Evolutionary conservation across 2,329 filamentous ascomycete genomes (phyloP).

Genomic region (Penicillium brevicompactum): DNA sequence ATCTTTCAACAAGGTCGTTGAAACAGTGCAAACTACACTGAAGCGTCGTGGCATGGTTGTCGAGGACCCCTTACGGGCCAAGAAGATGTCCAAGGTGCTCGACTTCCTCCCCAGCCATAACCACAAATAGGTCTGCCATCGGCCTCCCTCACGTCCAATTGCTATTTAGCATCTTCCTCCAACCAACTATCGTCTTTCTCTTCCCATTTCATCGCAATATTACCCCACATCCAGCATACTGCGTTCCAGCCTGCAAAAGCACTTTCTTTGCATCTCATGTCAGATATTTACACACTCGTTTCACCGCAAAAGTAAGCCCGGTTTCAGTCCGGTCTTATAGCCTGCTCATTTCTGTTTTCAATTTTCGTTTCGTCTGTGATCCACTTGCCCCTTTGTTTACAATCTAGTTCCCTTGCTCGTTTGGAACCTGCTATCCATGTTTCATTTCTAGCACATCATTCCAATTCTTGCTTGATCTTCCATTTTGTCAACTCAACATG

Average conservation of each 20-base stretch:
- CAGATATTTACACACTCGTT: conserved; percentile 8
- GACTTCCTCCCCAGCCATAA: conserved; percentile 27
- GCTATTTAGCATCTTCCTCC: background rate
- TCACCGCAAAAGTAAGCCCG: background rate
- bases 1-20: conserved; percentile 81
- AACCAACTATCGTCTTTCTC: background rate
- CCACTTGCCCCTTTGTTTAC: background rate
- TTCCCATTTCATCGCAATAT: background rate
- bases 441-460: background rate
- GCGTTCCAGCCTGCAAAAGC: conserved; percentile 25
- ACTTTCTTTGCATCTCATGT: conserved; percentile 8
- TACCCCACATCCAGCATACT: conserved; percentile 6
- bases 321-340: background rate
- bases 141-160: background rate
- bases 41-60: conserved; percentile 68
- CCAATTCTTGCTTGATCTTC: background rate
- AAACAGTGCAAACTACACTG: conserved; percentile 72
- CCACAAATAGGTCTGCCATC: conserved; percentile 3
- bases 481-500: background rate
- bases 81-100: conserved; percentile 63
- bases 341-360: background rate
- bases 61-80: conserved; percentile 64
- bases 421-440: background rate
- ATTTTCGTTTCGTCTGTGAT: background rate
- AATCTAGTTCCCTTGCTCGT: background rate